Conservation (phyloP, 1,284 basidiomycete genomes). For the Cutaneotrichosporon cavernicola region DNA sequence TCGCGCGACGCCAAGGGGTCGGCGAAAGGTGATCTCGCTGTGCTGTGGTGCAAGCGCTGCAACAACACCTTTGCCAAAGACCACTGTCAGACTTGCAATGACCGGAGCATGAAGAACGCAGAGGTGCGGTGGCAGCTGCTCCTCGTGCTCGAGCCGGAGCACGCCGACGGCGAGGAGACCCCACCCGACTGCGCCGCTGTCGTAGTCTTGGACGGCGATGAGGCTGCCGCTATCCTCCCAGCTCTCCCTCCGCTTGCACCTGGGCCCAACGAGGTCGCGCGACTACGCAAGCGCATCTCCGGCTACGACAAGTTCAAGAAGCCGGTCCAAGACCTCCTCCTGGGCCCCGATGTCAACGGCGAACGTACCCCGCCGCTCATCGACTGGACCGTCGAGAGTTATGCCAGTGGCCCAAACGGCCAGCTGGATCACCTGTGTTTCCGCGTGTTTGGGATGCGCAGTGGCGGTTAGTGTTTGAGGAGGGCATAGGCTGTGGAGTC, state of each 20-base stretch:
- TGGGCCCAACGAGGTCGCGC: slow-evolving; percentile 32
- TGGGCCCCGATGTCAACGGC: slow-evolving; percentile 35
- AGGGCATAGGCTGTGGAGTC: background rate
- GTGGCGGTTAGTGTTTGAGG: background rate
- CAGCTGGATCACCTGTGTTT: slow-evolving; percentile 14
- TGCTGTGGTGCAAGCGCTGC: slow-evolving; percentile 20
- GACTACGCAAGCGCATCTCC: slow-evolving; percentile 17
- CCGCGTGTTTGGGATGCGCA: slow-evolving; percentile 21
- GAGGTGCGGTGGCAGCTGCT: slow-evolving; percentile 18
- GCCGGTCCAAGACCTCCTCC: slow-evolving; percentile 27
- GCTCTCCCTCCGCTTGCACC: slow-evolving; percentile 32
- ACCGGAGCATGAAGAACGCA: slow-evolving; percentile 7
- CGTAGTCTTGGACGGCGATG: slow-evolving; percentile 4
- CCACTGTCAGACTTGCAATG: slow-evolving; percentile 22
- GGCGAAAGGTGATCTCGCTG: slow-evolving; percentile 10
- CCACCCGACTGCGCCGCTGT: background rate
- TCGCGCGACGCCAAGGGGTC: slow-evolving; percentile 8
- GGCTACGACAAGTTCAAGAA: slow-evolving; percentile 8
- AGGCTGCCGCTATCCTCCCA: slow-evolving; percentile 29
- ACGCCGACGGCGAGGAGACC: background rate
- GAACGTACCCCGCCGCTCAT: slow-evolving; percentile 27
- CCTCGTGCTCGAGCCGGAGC: slow-evolving; percentile 14
- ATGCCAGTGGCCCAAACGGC: background rate
- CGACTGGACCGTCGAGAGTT: slow-evolving; percentile 37
- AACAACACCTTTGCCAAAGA: slow-evolving; percentile 4